Conservation (phyloP, 352 stramenopile species). For the Ochromonadaceae sp. region DNA sequence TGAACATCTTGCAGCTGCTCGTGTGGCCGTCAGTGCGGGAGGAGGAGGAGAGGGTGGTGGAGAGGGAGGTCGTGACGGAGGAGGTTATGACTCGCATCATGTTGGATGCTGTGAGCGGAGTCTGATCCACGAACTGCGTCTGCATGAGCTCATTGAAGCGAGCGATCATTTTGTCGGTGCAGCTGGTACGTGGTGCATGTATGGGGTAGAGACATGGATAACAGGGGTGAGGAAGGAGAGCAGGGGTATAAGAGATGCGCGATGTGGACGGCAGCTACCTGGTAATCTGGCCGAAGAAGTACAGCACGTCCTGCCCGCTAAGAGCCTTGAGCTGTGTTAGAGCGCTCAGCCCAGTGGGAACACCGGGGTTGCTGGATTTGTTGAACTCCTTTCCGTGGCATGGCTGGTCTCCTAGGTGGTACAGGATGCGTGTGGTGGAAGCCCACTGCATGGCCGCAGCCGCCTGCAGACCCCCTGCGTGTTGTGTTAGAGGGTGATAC, state of each 20-base stretch:
- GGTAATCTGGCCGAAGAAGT: background rate
- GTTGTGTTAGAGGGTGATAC: too few species aligned
- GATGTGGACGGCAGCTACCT: too few species aligned
- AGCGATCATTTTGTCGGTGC: background rate
- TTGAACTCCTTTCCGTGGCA: constrained; percentile 7
- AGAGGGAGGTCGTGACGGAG: background rate
- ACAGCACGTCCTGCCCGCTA: background rate
- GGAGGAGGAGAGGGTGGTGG: background rate
- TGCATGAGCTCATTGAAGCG: background rate
- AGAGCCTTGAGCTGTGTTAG: background rate
- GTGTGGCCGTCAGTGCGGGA: background rate
- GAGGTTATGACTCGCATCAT: background rate
- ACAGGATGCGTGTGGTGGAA: constrained; percentile 1
- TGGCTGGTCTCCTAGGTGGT: background rate
- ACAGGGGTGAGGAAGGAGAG: too few species aligned
- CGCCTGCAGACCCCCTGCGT: background rate
- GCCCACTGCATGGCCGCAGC: background rate
- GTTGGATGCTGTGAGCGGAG: background rate
- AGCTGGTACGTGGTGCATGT: too few species aligned
- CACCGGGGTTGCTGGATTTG: background rate
- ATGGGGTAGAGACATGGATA: too few species aligned
- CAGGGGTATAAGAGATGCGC: too few species aligned
- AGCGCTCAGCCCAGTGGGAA: background rate
- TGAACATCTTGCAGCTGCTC: background rate
- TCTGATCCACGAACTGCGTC: background rate